Conservation (phyloP, 805 yeast species). For the Grigorovia humatica region DNA sequence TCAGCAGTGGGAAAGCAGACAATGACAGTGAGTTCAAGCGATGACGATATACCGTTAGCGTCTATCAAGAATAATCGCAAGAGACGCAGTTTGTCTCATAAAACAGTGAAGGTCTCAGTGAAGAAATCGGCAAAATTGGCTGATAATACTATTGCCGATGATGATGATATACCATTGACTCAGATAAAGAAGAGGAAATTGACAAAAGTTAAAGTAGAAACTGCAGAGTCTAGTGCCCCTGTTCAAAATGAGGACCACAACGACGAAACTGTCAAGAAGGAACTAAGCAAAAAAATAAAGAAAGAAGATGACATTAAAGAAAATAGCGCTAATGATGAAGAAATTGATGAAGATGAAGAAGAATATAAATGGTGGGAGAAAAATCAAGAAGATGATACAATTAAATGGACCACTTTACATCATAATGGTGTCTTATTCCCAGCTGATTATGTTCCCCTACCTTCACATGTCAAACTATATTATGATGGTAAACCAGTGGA, state of each 20-base stretch:
- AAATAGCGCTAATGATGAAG: not conserved
- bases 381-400: slow-evolving; percentile 51
- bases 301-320: not conserved
- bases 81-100: not conserved
- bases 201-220: not conserved
- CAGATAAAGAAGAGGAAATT: slow-evolving; percentile 1
- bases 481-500: slow-evolving; percentile 70
- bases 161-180: slow-evolving; percentile 1
- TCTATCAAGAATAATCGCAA: not conserved
- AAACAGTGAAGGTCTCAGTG: not conserved
- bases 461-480: slow-evolving; percentile 59
- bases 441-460: slow-evolving; percentile 82
- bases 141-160: not conserved
- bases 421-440: slow-evolving; percentile 93
- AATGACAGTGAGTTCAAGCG: not conserved
- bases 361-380: slow-evolving; percentile 82
- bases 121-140: not conserved
- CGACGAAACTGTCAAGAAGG: not conserved
- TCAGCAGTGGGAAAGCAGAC: not conserved
- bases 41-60: not conserved
- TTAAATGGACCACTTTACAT: slow-evolving; percentile 77
- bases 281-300: not conserved
- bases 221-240: not conserved
- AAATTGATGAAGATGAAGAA: slow-evolving; percentile 25
- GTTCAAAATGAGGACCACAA: not conserved